Evolutionary conservation across 768 basidiomycete genomes (phyloP), one percentile per base, ranked within the genome.

Genomic region (Trichaptum fuscoviolaceum): DNA sequence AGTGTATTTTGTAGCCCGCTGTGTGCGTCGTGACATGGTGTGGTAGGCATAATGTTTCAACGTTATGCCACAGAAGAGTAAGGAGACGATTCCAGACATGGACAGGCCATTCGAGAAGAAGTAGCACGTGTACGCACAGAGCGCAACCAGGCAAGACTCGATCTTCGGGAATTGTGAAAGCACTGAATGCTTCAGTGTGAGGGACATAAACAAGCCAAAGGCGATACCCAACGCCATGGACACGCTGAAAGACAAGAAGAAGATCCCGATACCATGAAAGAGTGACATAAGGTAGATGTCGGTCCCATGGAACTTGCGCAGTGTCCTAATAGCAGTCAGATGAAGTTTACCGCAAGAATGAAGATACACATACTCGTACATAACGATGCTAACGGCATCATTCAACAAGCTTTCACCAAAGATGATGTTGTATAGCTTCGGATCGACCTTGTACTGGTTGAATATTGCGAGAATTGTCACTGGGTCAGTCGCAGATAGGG

Each of bases 41-140:
- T 98, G 97, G 75, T 97, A 99, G n/a, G 96, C 97, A 73, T 99
- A 99, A 75, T 99, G 97, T 78, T 99, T 99, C 71, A 99, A 85
- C 3, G 97, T 99, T 75, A 99, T 97, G 67, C 97, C 96, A 75
- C 96, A 99, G 82, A 99, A 98, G 59, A 99, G 88, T 57, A 99
- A 86, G 3, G 96, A 97, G 58, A 99, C 96, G 77, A 99, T 98
- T 63, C 97, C 96, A 75, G 88, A 91, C 92, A 97, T 95, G 59
- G 88, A 87, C 52, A 96, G 77, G 6, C 95, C 96, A 69, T 94
- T 99, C n/a, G 94, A 96, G 82, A 99, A 95, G 81, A 99, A 99
- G 79, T 99, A 99, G 80, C 90, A 93, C 0, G 94, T 97, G 77
- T 98, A 98, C 24, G 97, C 96, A 67, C 90, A 89, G 62, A 99